phyloP scores from a whole-genome alignment of 768 basidiomycete species.

The Suillus fuscotomentosus region DNA sequence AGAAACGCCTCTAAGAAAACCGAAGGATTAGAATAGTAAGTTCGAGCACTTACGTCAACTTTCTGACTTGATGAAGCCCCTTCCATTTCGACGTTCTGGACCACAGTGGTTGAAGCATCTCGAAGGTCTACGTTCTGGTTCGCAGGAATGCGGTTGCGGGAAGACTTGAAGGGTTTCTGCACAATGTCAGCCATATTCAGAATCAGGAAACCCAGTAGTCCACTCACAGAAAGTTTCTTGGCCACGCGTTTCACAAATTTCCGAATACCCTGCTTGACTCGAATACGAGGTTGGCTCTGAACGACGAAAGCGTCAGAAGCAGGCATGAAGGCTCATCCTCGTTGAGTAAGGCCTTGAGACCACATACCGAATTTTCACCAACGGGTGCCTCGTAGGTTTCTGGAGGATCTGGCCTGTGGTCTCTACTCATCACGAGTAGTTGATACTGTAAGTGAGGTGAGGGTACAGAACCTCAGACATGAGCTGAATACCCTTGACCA shows the following conservation, averaged over 20 bases:
- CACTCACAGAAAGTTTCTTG: neutral
- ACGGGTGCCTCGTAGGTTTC: no score
- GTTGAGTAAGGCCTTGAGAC: neutral
- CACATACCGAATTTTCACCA: neutral
- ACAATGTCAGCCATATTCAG: neutral
- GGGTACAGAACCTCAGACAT: no score
- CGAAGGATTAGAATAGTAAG: neutral
- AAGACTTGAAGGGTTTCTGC: neutral
- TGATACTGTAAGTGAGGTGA: no score
- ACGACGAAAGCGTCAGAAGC: no score
- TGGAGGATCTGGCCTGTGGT: neutral
- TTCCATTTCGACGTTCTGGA: neutral
- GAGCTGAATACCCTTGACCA: no score
- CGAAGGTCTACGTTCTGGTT: neutral
- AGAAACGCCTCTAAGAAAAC: neutral
- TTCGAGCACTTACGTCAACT: neutral
- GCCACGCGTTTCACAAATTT: neutral
- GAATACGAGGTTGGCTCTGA: no score
- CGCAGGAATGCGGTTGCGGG: neutral
- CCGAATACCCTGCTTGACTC: neutral
- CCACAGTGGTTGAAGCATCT: neutral
- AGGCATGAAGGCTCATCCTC: neutral
- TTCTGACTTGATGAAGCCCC: no score
- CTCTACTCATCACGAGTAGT: neutral
- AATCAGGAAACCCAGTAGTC: neutral